Evolutionary conservation across 2,329 filamentous ascomycete species (phyloP).

Genomic region (Ophiosphaerella herpotricha): DNA sequence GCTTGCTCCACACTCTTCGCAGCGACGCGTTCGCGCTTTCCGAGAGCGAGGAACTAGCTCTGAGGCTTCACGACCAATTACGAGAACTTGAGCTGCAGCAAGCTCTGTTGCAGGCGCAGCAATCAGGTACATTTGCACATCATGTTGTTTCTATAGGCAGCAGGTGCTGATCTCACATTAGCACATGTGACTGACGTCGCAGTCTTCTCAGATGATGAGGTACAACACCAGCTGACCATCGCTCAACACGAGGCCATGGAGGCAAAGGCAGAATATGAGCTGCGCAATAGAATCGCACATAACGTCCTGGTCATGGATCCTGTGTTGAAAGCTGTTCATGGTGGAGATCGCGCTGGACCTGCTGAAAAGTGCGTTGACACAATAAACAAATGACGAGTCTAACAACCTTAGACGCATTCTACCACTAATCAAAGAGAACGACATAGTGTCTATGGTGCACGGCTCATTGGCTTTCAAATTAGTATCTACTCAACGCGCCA

Average conservation of each 20-base stretch:
- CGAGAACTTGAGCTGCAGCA: slow-evolving; percentile 74
- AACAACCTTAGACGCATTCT: slow-evolving; percentile 63
- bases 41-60: slow-evolving; percentile 66
- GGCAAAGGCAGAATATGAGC: slow-evolving; percentile 69
- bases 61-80: slow-evolving; percentile 73
- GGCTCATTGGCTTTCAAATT: slow-evolving; percentile 63
- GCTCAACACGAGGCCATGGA: slow-evolving; percentile 71
- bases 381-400: slow-evolving; percentile 6
- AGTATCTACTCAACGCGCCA: slow-evolving; percentile 55
- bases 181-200: slow-evolving; percentile 33
- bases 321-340: slow-evolving; percentile 76
- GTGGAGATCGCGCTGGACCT: slow-evolving; percentile 65
- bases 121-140: slow-evolving; percentile 24
- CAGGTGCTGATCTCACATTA: slow-evolving; percentile 23
- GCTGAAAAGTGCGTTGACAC: slow-evolving; percentile 66
- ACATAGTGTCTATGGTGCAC: slow-evolving; percentile 67
- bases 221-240: slow-evolving; percentile 55
- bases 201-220: slow-evolving; percentile 55
- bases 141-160: background rate
- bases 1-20: slow-evolving; percentile 51
- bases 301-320: slow-evolving; percentile 74
- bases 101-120: slow-evolving; percentile 62
- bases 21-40: slow-evolving; percentile 63
- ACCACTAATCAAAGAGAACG: slow-evolving; percentile 68
- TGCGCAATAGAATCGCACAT: slow-evolving; percentile 71